Evolutionary conservation across 257 asterid genomes (phyloP), one percentile per base, ranked within the genome.

Genomic region (Prunella vulgaris): DNA sequence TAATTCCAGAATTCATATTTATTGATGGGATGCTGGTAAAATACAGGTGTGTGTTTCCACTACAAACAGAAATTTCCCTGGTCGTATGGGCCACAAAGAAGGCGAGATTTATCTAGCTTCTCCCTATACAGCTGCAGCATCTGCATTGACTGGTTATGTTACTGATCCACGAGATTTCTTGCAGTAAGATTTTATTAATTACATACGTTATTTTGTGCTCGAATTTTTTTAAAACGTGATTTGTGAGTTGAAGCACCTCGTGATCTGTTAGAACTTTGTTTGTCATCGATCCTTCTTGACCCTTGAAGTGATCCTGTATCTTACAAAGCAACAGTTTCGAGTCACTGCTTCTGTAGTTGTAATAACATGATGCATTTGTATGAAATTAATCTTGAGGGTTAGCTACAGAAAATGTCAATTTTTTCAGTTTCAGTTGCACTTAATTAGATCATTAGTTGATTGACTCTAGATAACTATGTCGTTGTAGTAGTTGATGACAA

Each of bases 61-160:
- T 2, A 88, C 95, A 58, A 90, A 90, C 57, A 77, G 97, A 66
- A 93, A 93, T 76, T 93, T 93, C 79, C 97, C 92, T 0, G 97
- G 99, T 1, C 84, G 96, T 44, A 90, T 93, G 96, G 97, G 99
- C 6, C 96, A 93, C 78, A 93, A 86, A 77, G 99, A 90, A 82
- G 99, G 96, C 35, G 86, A 93, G 84, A 88, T 90, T 15, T 88
- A 93, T 84, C 87, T 93, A 13, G 96, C 99, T 70, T 93, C 99
- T 80, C 99, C 96, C 17, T 93, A 87, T 13, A 93, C 97, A n/a
- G 99, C 99, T 60, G 96, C 97, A 30, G 96, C 97, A 27, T 93
- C 97, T 14, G 96, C 96, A 21, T 70, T 93, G 80, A 84, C 97
- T 7, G 99, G 99, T 40, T 83, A 60, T 17, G 96, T 93, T 58